Conservation (phyloP, 257 asterid species). For the Osmanthus fragrans region DNA sequence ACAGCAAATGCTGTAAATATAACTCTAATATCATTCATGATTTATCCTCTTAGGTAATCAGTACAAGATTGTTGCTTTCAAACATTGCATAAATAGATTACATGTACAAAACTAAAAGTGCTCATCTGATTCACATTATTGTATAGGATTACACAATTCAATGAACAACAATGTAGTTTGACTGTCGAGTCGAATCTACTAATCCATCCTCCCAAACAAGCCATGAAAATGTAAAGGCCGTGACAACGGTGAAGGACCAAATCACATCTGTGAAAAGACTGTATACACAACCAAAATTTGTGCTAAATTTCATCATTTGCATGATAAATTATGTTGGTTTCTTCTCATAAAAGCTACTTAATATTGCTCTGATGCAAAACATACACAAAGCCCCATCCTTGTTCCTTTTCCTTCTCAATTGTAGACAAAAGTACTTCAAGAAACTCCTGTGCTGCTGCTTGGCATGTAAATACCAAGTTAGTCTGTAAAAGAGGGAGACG, state of each 20-base stretch:
- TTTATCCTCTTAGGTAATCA: background rate
- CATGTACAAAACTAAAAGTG: background rate
- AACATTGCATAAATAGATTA: background rate
- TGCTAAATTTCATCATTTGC: background rate
- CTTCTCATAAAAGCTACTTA: constrained; percentile 27
- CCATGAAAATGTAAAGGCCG: background rate
- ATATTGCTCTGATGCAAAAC: constrained; percentile 69
- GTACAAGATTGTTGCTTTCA: background rate
- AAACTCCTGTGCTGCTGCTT: constrained; percentile 63
- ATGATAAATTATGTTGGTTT: background rate
- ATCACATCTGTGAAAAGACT: background rate
- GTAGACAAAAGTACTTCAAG: constrained; percentile 54
- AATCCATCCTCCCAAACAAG: background rate
- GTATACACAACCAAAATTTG: background rate
- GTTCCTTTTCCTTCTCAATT: constrained; percentile 65
- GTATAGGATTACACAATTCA: background rate
- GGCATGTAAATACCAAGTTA: constrained; percentile 47
- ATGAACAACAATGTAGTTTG: background rate
- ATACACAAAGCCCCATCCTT: constrained; percentile 56
- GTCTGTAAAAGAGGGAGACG: constrained; percentile 70
- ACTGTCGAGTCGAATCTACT: background rate
- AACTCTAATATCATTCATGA: too few relatives aligned
- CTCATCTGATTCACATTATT: background rate
- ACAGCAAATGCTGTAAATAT: background rate
- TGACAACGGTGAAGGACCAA: background rate